Base-by-base conservation (phyloP, 208 protist genomes). In the Borovskyia barvae region DNA sequence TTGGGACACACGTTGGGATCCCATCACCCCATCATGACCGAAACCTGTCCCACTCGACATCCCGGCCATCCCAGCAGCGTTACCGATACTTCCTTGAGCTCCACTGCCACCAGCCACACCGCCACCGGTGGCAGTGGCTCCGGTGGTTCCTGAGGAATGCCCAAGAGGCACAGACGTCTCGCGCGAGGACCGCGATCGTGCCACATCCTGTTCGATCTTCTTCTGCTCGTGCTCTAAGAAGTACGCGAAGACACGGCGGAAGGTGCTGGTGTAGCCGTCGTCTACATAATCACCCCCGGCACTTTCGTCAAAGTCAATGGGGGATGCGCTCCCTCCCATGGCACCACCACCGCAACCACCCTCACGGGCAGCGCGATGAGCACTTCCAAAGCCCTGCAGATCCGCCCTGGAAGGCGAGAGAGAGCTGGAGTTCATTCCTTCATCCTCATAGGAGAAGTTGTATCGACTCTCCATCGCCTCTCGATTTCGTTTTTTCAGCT, bases 381-480 rank as follows among this genome's bases (percentile, higher is more conserved):
- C 35, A 14, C 46, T 17, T 28, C 19, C 52, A 33, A 61, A 63
- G 25, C 54, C 42, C 29, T 60, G 66, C 24, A 30, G 12, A 20
- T 50, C 63, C 6, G 19, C 30, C 19, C 46, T 42, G 4, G 53
- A 53, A 20, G 63, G 63, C 28, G 53, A 43, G 5, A 69, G 53
- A 22, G 63, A 69, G 46, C 63, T 69, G 12, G 63, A 69, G 47
- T 76, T 77, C 55, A 77, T 62, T 36, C 70, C 64, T 32, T 90
- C 82, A 55, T 90, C 82, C 42, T 77, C 70, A 60, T 75, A 84
- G 12, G 66, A 80, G 41, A 90, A 83, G 58, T 72, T 90, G 55
- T 85, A 92, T 37, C 80, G 83, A 56, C 74, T 80, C 66, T 92
- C 82, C 54, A 90, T 82, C 6, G 69, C 77, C 40, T 86, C 69